A percentile compares a stretch with the other conserved stretches of the same genome.
Evolutionary conservation across 371 early-diverging fungal genomes (phyloP).

Genomic region (Phascolomyces articulosus): DNA sequence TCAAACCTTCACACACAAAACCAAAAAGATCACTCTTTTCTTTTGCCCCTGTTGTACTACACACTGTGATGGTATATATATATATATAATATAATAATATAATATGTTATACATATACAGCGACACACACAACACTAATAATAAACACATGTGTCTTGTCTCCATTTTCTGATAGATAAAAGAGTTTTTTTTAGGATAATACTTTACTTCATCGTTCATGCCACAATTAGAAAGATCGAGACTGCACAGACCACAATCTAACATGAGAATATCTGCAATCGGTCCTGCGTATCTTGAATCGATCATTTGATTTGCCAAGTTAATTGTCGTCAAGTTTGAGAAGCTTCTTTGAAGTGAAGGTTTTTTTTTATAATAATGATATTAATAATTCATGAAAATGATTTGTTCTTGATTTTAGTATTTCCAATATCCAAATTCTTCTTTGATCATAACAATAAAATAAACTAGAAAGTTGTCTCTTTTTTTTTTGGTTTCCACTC

Average conservation of each 20-base stretch:
- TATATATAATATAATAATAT: no score
- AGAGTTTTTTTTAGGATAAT: no score
- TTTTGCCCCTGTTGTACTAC: slow-evolving; percentile 1
- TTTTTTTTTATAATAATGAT: not conserved
- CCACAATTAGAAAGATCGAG: slow-evolving; percentile 39
- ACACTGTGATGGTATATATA: no score
- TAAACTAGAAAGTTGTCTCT: no score
- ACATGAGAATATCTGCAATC: slow-evolving; percentile 54
- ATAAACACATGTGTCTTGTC: no score
- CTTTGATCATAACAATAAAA: no score
- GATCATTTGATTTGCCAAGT: slow-evolving; percentile 48
- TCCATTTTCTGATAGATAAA: not conserved
- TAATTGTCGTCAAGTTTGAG: slow-evolving; percentile 36
- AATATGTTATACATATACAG: no score
- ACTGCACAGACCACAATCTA: slow-evolving; percentile 28
- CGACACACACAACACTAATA: no score
- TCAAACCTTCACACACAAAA: no score
- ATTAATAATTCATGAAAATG: no score
- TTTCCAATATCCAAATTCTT: not conserved
- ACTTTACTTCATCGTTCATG: slow-evolving; percentile 38
- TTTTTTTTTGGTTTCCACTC: slow-evolving; percentile 12
- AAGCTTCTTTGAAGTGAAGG: slow-evolving; percentile 18
- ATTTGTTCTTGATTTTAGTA: not conserved
- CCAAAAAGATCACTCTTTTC: no score
- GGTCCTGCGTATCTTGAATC: slow-evolving; percentile 52